Evolutionary conservation across 2,329 filamentous ascomycete genomes (phyloP).

Genomic region (Aspergillus fijiensis): DNA sequence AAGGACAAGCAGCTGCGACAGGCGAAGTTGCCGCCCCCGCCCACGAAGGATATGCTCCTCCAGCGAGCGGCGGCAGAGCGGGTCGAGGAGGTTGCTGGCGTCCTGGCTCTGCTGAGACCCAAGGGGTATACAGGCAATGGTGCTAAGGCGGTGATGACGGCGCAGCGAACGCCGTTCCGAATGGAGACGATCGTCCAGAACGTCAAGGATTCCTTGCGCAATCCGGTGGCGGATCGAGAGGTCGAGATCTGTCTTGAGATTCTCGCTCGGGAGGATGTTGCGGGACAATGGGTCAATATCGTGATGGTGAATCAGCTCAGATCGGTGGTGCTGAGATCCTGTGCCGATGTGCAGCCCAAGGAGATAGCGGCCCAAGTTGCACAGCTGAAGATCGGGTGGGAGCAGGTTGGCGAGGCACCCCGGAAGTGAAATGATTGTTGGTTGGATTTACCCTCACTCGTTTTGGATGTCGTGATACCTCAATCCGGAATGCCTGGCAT

Average conservation of each 20-base stretch:
- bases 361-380: conserved; percentile 37
- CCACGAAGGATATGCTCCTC: conserved; percentile 56
- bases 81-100: conserved; percentile 65
- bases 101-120: conserved; percentile 62
- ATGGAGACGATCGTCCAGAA: conserved; percentile 64
- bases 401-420: conserved; percentile 19
- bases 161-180: conserved; percentile 62
- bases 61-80: conserved; percentile 66
- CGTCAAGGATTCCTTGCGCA: conserved; percentile 64
- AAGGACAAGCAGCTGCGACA: conserved; percentile 63
- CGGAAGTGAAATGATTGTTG: conserved; percentile 13
- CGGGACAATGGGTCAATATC: conserved; percentile 51
- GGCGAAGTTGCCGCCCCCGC: conserved; percentile 48
- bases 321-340: conserved; percentile 49
- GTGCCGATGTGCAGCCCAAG: conserved; percentile 35
- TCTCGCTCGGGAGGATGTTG: conserved; percentile 48
- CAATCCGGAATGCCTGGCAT: conserved; percentile 25
- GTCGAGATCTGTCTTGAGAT: conserved; percentile 50
- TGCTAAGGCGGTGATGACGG: conserved; percentile 31
- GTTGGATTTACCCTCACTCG: conserved; percentile 9
- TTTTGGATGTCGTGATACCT: conserved; percentile 22
- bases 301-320: conserved; percentile 47
- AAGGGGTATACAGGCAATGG: conserved; percentile 34
- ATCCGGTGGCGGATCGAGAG: conserved; percentile 51
- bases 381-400: conserved; percentile 29